Percentiles rank a stretch among this genome's conserved stretches.
These are phyloP conservation scores for Salix arbutifolia DNA, from an alignment of 345 rosid genomes.

Conservation along the genomic window DNA sequence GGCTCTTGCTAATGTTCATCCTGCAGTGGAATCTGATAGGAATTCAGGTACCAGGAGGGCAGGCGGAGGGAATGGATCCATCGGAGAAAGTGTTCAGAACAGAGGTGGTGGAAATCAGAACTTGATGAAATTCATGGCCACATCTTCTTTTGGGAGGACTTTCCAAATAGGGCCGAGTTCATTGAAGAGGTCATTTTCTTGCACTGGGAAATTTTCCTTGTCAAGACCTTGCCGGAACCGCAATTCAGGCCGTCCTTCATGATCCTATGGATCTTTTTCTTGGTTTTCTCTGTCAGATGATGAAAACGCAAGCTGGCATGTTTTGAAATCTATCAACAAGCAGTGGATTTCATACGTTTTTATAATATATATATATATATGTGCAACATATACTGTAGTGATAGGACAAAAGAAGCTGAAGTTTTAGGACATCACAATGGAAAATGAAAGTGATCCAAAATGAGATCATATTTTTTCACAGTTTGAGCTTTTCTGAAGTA, in stretches of 20 bases:
- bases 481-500: slow-evolving; percentile 8
- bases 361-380: not conserved
- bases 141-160: slow-evolving; percentile 43
- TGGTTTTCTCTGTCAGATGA: slow-evolving; percentile 1
- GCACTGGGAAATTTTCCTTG: slow-evolving; percentile 48
- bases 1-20: slow-evolving; percentile 21
- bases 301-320: not conserved
- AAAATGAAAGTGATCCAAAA: not conserved
- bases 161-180: slow-evolving; percentile 35
- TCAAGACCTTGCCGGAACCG: slow-evolving; percentile 24
- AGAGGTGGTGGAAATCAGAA: slow-evolving; percentile 30
- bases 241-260: slow-evolving; percentile 15
- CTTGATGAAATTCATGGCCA: slow-evolving; percentile 24
- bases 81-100: slow-evolving; percentile 10
- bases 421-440: not conserved
- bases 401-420: not conserved
- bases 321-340: not conserved
- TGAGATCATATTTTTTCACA: not conserved
- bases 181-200: slow-evolving; percentile 58
- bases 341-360: not conserved
- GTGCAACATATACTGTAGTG: not conserved
- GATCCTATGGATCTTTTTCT: not conserved
- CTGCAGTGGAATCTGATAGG: slow-evolving; percentile 15
- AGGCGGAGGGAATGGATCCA: slow-evolving; percentile 20
- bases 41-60: slow-evolving; percentile 8